Conservation (phyloP, 2,329 filamentous ascomycete species). For the Arthrinium puccinioides region DNA sequence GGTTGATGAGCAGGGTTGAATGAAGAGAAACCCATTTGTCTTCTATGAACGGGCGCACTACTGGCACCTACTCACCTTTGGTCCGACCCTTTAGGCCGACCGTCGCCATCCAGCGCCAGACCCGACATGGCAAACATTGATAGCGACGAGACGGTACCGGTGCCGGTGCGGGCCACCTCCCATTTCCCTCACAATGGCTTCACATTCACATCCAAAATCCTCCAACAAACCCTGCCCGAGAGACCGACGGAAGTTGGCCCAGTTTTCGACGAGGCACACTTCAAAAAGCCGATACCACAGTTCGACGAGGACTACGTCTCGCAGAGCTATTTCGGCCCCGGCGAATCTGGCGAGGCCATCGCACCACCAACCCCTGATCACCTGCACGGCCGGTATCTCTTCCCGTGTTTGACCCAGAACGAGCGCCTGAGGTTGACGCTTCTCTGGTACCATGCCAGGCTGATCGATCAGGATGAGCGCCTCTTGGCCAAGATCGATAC, state of each 20-base stretch:
- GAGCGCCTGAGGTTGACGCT: slow-evolving; percentile 3
- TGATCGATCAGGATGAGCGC: slow-evolving; percentile 2
- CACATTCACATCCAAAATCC: not conserved
- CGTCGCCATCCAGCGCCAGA: no score
- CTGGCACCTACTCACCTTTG: no score
- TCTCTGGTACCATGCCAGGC: slow-evolving; percentile 6
- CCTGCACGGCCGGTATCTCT: slow-evolving; percentile 1
- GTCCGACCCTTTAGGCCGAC: no score
- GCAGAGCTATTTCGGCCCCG: not conserved
- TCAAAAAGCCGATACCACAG: not conserved
- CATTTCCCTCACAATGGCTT: not conserved
- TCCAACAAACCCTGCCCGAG: not conserved
- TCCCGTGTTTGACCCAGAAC: slow-evolving; percentile 2
- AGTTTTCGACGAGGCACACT: not conserved
- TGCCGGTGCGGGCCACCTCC: no score
- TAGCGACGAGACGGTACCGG: no score
- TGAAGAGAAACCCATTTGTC: no score
- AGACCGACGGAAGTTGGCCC: not conserved
- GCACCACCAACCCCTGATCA: not conserved
- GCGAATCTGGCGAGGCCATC: not conserved
- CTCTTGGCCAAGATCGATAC: slow-evolving; percentile 4
- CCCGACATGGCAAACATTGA: no score
- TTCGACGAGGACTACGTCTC: not conserved
- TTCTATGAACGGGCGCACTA: no score
- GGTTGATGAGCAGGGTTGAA: no score